Evolutionary conservation across 768 basidiomycete genomes (phyloP), one percentile per base, ranked within the genome.

Genomic region (Macrocybe gigantea): DNA sequence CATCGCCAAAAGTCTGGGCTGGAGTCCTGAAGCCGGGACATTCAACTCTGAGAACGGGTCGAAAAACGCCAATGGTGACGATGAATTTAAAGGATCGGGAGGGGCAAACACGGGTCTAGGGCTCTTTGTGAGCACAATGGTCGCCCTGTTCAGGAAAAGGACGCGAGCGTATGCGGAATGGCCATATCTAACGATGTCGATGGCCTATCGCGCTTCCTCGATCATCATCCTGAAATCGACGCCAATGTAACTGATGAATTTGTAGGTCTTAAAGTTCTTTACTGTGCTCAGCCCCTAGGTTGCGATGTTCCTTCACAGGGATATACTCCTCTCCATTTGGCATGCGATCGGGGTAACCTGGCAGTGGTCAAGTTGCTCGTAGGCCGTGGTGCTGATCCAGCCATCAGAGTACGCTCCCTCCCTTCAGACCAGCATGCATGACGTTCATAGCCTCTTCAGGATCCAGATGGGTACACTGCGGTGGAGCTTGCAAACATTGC

Each of bases 291-390:
- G 14, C 5, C 22, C 12, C 12, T 6, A 6, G 6, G 15, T 32
- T 12, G 41, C 22, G 22, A 6, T 14, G 12, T 41, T 14, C 10
- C 12, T 47, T 44, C 41, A 13, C 57, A 96, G 93, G 93, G 90
- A 33, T 93, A 92, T 61, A 89, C 92, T 0, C 76, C 93, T 6
- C 65, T 96, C 13, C 93, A 96, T 56, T 72, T 94, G 0, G 93
- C 93, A 5, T 80, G 83, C 29, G 93, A 96, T 63, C 72, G 93
- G 58, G 93, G 93, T 1, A 74, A 82, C 56, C 47, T 69, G 6
- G 68, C 71, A 0, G 66, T 78, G 2, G 85, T 87, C 1, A 65
- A 73, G 53, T 48, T 82, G 5, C 64, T 96, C 36, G 60, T 93
- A 13, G 55, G 69, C 14, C 68, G 71, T 44, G 90, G 88, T 4